phyloP scores from a whole-genome alignment of 169 alveolate genomes.

The Eimeria acervulina region DNA sequence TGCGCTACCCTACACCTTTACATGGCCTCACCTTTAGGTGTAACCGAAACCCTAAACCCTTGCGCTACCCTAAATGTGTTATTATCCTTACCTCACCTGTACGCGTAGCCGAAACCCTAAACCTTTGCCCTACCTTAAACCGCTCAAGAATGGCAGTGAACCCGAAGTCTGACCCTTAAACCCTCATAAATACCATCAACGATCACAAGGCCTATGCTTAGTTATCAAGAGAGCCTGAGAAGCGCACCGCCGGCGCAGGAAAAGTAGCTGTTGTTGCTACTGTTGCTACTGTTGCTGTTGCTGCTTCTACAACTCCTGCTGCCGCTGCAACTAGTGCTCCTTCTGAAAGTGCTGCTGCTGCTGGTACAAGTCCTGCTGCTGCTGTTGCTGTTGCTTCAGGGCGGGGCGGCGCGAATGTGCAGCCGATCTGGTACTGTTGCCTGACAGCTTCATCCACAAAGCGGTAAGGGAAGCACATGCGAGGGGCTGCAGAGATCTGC shows the following conservation, averaged over 20 bases:
- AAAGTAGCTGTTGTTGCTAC: not conserved
- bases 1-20: not conserved
- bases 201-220: not conserved
- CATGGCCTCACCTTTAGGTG: not conserved
- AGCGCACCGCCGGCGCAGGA: not conserved
- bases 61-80: not conserved
- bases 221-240: not conserved
- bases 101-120: not conserved
- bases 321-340: not conserved
- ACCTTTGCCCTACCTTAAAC: not conserved
- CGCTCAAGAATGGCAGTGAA: not conserved
- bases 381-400: not conserved
- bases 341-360: not conserved
- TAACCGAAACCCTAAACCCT: not conserved
- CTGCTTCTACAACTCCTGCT: not conserved
- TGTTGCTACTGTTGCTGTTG: not conserved
- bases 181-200: not conserved
- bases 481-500: not conserved
- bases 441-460: not conserved
- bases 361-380: not conserved
- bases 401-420: not conserved
- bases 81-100: not conserved
- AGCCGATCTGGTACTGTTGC: not conserved
- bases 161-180: not conserved
- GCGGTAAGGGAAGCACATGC: constrained; percentile 1